Base-by-base conservation (phyloP, 805 yeast species). In the Torulaspora indica region DNA sequence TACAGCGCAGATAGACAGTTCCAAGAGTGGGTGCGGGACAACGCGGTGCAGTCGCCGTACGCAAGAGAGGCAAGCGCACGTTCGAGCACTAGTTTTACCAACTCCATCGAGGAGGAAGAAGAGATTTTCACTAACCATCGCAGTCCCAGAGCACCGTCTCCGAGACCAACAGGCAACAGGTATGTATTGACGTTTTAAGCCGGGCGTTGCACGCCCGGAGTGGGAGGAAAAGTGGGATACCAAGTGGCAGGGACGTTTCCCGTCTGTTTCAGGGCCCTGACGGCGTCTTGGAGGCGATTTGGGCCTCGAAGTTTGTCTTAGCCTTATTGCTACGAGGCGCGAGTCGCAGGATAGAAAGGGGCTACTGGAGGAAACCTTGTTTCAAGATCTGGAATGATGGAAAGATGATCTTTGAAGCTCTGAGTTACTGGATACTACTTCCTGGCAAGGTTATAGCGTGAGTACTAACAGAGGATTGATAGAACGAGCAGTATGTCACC, bases 11-110 rank as follows among this genome's bases (percentile, higher is more conserved):
- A 62, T 33, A 64, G 47, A 46, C 68, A 69, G 27, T 82, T 79
- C 57, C 79, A 76, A 33, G 72, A 69, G 15, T 82, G 89, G 89
- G 77, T 82, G 9, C 42, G 42, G 13, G 34, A 32, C 41, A 55
- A 55, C 40, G 49, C 49, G 33, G 44, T 45, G 4, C 38, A 47
- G 17, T 36, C 46, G 14, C 54, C 56, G 8, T 45, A 40, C 29
- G 37, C 38, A 17, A 33, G 45, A 15, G 68, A 69, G 44, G 64
- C 63, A 40, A 57, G 53, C 49, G 75, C 58, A 47, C 73, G 45
- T 67, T 66, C 46, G 58, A 67, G 70, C 38, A 69, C 46, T 58
- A 67, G 70, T 39, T 69, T 72, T 46, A 66, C 70, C 17, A 73
- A 72, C 36, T 77, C 69, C 5, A 69, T 70, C 14, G 74, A 69